Evolutionary conservation across 2,329 filamentous ascomycete genomes (phyloP).

Genomic region (Penicillium griseofulvum): DNA sequence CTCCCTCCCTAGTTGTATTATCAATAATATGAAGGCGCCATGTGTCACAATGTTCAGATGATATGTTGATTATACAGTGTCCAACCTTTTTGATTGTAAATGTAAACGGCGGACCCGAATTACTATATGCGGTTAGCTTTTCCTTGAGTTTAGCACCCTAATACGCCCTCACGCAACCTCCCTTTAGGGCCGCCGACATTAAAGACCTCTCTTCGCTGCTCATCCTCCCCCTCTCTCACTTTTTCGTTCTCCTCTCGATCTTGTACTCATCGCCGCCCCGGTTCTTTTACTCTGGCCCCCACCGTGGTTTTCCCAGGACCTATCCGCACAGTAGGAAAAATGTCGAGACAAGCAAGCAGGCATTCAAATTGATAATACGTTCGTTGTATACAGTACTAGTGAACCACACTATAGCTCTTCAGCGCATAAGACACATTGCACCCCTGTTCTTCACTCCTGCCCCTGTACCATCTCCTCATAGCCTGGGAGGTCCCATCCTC

Average conservation of each 20-base stretch:
- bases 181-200: not conserved
- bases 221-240: not conserved
- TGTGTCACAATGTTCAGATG: conserved; percentile 6
- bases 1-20: conserved; percentile 29
- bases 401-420: too few relatives aligned
- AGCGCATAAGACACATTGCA: too few relatives aligned
- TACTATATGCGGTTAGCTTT: not conserved
- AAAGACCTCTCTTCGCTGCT: not conserved
- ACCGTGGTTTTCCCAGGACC: too few relatives aligned
- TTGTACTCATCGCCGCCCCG: not conserved
- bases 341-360: too few relatives aligned
- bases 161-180: not conserved
- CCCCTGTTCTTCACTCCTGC: too few relatives aligned
- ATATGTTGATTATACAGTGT: not conserved
- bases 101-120: not conserved
- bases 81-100: not conserved
- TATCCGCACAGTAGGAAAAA: too few relatives aligned
- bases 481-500: too few relatives aligned
- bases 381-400: too few relatives aligned
- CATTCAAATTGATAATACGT: too few relatives aligned
- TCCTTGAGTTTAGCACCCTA: not conserved
- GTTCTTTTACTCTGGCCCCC: conserved; percentile 2
- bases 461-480: too few relatives aligned
- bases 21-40: conserved; percentile 22
- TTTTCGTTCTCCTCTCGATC: not conserved